Evolutionary conservation across 2,329 filamentous ascomycete species (phyloP).

Genomic region (Paraphoma sp.): DNA sequence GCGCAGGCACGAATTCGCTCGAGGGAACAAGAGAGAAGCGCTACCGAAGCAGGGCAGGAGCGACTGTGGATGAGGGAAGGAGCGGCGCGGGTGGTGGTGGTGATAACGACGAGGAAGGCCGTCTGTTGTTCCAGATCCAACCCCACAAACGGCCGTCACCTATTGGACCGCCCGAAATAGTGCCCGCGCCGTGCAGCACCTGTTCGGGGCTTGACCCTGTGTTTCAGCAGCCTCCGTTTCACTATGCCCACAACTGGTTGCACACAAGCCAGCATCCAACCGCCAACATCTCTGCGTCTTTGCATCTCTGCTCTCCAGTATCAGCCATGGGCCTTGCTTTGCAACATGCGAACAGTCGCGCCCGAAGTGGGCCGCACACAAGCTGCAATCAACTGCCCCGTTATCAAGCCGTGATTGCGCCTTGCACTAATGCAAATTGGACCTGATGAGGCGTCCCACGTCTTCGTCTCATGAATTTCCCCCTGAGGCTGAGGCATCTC

Average conservation of each 20-base stretch:
- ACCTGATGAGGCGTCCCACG: background rate
- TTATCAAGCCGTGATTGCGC: background rate
- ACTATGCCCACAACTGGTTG: slow-evolving; percentile 4
- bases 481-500: too few relatives aligned
- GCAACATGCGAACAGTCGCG: too few relatives aligned
- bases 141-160: background rate
- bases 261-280: too few relatives aligned
- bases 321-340: too few relatives aligned
- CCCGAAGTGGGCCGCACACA: too few relatives aligned
- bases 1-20: background rate
- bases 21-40: background rate
- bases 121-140: background rate
- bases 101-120: background rate
- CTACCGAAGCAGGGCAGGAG: background rate
- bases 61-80: background rate
- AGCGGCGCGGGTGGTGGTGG: background rate
- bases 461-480: too few relatives aligned
- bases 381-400: too few relatives aligned
- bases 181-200: too few relatives aligned
- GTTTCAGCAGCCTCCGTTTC: background rate
- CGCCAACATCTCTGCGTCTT: too few relatives aligned
- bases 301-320: too few relatives aligned
- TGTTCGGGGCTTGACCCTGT: background rate
- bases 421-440: background rate
- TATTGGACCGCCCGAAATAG: background rate